Evolutionary conservation across 1,139 yeast genomes (phyloP).

Genomic region (Magnusiomyces fungicola): DNA sequence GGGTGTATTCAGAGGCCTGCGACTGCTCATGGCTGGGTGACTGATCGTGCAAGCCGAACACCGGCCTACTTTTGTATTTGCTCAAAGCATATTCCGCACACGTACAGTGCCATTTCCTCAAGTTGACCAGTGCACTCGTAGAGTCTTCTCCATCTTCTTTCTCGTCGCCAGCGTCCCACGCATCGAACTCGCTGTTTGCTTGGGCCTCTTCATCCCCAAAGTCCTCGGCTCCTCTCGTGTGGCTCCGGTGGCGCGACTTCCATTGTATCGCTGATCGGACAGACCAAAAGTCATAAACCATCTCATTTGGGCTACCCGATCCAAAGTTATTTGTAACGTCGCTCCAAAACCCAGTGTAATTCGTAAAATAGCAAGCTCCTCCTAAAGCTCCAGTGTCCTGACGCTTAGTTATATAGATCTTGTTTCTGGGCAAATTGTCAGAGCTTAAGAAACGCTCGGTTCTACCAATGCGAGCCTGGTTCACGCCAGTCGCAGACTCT

Average conservation of each 20-base stretch:
- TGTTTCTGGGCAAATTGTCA: too few relatives aligned
- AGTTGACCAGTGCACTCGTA: not conserved
- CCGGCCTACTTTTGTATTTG: slow-evolving; percentile 1
- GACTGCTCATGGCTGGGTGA: not conserved
- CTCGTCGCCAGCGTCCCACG: not conserved
- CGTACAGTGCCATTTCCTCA: slow-evolving; percentile 2
- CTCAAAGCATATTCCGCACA: slow-evolving; percentile 3
- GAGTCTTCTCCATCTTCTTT: not conserved
- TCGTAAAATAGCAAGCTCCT: not conserved
- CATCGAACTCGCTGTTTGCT: too few relatives aligned
- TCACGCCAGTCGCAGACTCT: not conserved
- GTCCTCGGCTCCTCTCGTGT: not conserved
- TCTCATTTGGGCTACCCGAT: too few relatives aligned
- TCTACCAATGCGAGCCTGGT: not conserved
- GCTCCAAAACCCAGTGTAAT: not conserved
- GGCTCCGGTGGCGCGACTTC: not conserved
- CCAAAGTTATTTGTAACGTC: too few relatives aligned
- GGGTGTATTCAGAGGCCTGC: too few relatives aligned
- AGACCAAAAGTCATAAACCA: not conserved
- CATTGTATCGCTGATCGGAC: not conserved
- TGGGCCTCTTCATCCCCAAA: too few relatives aligned
- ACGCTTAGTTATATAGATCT: not conserved
- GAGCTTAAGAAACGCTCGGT: too few relatives aligned
- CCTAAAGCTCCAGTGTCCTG: not conserved
- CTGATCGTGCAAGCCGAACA: not conserved